A percentile compares a stretch with the other conserved stretches of the same genome.
Evolutionary conservation across 2,329 filamentous ascomycete species (phyloP).

Genomic region (Aschersonia sp.): DNA sequence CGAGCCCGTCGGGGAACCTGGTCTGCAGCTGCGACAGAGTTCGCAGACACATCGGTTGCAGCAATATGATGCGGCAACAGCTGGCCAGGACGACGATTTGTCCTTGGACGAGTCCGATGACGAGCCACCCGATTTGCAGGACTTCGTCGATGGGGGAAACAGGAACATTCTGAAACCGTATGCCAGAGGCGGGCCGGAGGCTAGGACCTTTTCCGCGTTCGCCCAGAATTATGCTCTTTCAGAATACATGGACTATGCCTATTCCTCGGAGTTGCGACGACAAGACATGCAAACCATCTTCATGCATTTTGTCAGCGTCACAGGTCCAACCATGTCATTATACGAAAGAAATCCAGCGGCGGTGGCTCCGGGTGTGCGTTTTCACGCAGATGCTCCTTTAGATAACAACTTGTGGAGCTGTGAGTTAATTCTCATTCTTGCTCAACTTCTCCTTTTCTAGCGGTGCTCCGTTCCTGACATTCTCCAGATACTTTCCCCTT

Average conservation of each 20-base stretch:
- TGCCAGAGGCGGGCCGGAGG: constrained; percentile 22
- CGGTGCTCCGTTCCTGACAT: neutral
- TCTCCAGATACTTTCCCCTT: constrained; percentile 60
- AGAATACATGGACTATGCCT: constrained; percentile 50
- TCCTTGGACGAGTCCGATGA: constrained; percentile 42
- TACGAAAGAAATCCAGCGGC: constrained; percentile 75
- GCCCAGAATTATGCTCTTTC: constrained; percentile 38
- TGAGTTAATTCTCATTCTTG: constrained; percentile 18
- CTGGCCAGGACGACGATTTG: constrained; percentile 1
- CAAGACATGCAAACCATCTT: constrained; percentile 71
- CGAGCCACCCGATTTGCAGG: constrained; percentile 25
- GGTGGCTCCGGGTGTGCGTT: constrained; percentile 42
- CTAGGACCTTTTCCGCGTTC: constrained; percentile 34
- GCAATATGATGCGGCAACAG: neutral
- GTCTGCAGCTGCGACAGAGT: neutral
- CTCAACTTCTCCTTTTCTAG: neutral
- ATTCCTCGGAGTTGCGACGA: constrained; percentile 63
- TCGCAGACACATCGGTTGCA: neutral
- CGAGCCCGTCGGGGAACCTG: neutral
- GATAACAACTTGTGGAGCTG: constrained; percentile 53
- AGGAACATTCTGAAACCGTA: constrained; percentile 18
- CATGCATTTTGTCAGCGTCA: constrained; percentile 82
- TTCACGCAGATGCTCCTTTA: constrained; percentile 43
- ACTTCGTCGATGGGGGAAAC: constrained; percentile 11
- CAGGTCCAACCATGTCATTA: constrained; percentile 71